Percentiles rank a stretch among this genome's conserved stretches.
Conservation (phyloP, 2,329 filamentous ascomycete species). For the Paracoccidioides lutzii region DNA sequence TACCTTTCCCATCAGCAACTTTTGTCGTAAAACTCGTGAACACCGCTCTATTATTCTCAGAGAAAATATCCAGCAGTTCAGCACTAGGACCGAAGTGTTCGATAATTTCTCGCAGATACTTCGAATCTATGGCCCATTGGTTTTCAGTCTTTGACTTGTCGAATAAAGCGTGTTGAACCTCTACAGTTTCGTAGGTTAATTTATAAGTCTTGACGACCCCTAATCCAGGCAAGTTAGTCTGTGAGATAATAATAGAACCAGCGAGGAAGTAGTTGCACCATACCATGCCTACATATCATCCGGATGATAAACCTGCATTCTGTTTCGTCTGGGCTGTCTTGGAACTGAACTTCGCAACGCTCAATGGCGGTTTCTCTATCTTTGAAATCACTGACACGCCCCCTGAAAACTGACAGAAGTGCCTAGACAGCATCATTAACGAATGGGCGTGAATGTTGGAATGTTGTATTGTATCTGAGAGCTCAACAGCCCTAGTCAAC, state of each 20-base stretch:
- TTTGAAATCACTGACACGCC: slow-evolving; percentile 40
- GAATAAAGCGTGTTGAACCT: slow-evolving; percentile 52
- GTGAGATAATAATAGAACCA: not conserved
- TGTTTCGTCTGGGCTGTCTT: slow-evolving; percentile 42
- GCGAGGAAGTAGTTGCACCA: not conserved
- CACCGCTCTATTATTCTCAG: slow-evolving; percentile 43
- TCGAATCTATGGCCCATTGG: slow-evolving; percentile 46
- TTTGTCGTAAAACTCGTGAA: slow-evolving; percentile 57
- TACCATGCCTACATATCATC: slow-evolving; percentile 50
- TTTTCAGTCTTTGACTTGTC: slow-evolving; percentile 44
- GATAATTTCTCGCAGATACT: slow-evolving; percentile 46
- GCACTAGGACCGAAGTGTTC: slow-evolving; percentile 53
- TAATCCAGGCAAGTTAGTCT: slow-evolving; percentile 10
- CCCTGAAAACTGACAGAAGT: slow-evolving; percentile 51
- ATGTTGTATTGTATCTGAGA: not conserved
- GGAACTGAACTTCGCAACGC: slow-evolving; percentile 47
- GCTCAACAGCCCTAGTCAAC: not conserved
- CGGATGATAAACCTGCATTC: slow-evolving; percentile 50
- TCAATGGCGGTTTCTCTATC: slow-evolving; percentile 49
- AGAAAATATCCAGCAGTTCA: slow-evolving; percentile 50
- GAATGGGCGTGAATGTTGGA: not conserved
- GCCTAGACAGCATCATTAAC: slow-evolving; percentile 21
- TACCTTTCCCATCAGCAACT: slow-evolving; percentile 47
- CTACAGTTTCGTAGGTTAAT: slow-evolving; percentile 49
- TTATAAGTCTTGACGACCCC: slow-evolving; percentile 54